Base-by-base conservation (phyloP, 495 filamentous ascomycete species). In the Aspergillus hancockii region DNA sequence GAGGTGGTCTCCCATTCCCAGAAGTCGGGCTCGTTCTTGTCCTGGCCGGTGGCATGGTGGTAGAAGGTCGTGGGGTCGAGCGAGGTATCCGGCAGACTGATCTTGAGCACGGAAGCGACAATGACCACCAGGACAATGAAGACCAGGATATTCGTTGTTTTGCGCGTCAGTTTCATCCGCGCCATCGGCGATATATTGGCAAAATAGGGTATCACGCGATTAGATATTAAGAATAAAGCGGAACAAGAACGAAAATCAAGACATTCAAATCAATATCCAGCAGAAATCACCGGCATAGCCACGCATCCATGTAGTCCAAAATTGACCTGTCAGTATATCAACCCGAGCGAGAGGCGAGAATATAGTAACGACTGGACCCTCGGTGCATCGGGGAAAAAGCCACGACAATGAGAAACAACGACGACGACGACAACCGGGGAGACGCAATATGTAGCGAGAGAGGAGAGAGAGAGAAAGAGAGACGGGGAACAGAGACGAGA, bases 1-100 rank as follows among this genome's bases (percentile, higher is more conserved):
- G 55, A 51, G 19, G 40, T 52, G 0, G 60, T 63, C 43, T 63
- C 60, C 60, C 60, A 63, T 1, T 54, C 52, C 55, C 55, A 63
- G 25, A 40, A 55, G 18, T 55, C 60, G 22, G 60, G 55, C 1
- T 56, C 59, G 16, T 49, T 14, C 13, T 55, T 34, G 4, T 53
- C 18, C 40, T 56, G 23, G 23, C 43, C 22, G 32, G 30, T 25
- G n/a, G 22, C 22, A 31, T 38, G 59, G 40, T 57, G 59, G 25
- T 61, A 61, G 23, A 61, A 25, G 5, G 53, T 45, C 14, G 47
- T 13, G 8, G 59, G 54, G 47, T 53, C 47, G 38, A 61, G 49
- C 4, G 53, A 32, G 3, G 34, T 4, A 8, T 25, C 21, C 8
- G 51, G 45, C 46, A 60, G 25, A 32, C 32, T 25, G 32, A 55